phyloP scores from a whole-genome alignment of 768 basidiomycete genomes.

The Neoboletus subvelutipes region DNA sequence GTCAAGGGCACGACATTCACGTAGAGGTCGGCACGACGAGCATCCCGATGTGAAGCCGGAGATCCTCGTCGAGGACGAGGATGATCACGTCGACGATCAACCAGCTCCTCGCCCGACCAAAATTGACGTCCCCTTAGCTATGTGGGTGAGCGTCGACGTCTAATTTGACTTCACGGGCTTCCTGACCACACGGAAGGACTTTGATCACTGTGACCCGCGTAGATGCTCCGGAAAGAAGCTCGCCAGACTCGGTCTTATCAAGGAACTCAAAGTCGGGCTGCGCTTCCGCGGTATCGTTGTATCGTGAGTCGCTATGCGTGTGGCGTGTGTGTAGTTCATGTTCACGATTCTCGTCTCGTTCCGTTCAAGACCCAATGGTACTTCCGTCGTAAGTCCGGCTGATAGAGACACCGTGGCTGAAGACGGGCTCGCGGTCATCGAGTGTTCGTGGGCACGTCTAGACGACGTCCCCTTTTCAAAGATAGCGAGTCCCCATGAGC shows the following conservation, averaged over 20 bases:
- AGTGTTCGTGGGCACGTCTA: constrained; percentile 96
- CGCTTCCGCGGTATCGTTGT: constrained; percentile 91
- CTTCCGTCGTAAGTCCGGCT: constrained; percentile 71
- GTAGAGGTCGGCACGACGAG: neutral
- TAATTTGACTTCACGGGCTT: neutral
- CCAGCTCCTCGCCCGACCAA: neutral
- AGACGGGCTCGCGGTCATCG: constrained; percentile 91
- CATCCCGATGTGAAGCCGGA: neutral
- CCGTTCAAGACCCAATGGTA: constrained; percentile 73
- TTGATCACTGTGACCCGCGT: constrained; percentile 95
- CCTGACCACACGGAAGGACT: constrained; percentile 58
- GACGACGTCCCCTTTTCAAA: constrained; percentile 95
- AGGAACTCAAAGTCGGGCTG: constrained; percentile 77
- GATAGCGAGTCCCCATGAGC: constrained; percentile 90
- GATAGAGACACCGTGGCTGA: constrained; percentile 78
- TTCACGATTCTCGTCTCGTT: neutral
- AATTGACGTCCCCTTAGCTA: constrained; percentile 75
- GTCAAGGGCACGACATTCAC: neutral
- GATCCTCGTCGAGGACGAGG: neutral
- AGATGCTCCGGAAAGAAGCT: constrained; percentile 89
- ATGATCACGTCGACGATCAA: neutral
- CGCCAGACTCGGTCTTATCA: constrained; percentile 79
- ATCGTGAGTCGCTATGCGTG: constrained; percentile 60
- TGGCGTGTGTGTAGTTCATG: neutral
- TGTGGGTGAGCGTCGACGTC: constrained; percentile 74